Evolutionary conservation across 805 yeast species (phyloP), one percentile per base, ranked within the genome.

Genomic region (Zygotorulaspora danielsina): DNA sequence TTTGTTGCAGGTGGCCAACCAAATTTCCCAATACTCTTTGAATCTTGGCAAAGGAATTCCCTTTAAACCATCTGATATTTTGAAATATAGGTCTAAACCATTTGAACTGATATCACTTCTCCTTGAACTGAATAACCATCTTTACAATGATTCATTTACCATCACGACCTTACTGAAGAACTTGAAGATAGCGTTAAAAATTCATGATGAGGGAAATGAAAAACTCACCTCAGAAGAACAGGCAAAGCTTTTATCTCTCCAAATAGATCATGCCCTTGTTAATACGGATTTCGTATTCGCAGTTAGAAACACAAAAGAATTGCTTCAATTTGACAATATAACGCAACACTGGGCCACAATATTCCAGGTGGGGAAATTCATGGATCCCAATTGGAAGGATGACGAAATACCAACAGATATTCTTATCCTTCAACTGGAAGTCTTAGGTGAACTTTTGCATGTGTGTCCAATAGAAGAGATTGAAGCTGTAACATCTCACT

Each of bases 311-410:
- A 55, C 75, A 1, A 49, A 50, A n/a, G 65, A 60, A 15, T 55
- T 76, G 27, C 51, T 76, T 7, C 33, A 44, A 21, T 39, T 28
- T 29, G 29, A 32, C 12, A 27, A 34, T 21, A 45, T 19, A 39
- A 21, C 53, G 38, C 64, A 64, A 12, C 62, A 68, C 34, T 87
- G 96, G 95, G 69, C 79, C 18, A 76, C 84, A 1, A 76, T 82
- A 45, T 81, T 79, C 51, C 95, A 85, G 50, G 79, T 82, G 3
- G 84, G 84, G 3, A 81, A 83, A 59, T 73, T 57, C 57, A 53
- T 62, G 21, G 69, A 76, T 13, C 74, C 76, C 6, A 59, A 59
- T 17, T 69, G 76, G 76, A 50, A 51, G 4, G 66, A 64, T 19
- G 49, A 63, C 19, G 66, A 61, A 29, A 57, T 57, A 2, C 71